Evolutionary conservation across 2,329 filamentous ascomycete species (phyloP).

Genomic region (Ophiostoma pallidulum): DNA sequence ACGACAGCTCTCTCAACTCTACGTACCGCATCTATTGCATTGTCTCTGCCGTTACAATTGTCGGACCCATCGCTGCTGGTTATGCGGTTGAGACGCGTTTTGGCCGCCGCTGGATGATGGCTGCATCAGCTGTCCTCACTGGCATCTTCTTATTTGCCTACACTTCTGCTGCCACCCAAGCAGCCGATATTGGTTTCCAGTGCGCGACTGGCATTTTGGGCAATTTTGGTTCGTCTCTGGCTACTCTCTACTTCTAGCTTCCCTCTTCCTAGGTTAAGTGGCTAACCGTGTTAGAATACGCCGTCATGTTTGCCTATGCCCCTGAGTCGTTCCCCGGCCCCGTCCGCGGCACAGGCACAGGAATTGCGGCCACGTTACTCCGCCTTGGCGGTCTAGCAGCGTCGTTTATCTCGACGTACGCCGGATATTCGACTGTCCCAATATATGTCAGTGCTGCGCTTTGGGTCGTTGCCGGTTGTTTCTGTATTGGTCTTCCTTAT

Average conservation of each 20-base stretch:
- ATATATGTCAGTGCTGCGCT: slow-evolving; percentile 65
- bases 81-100: slow-evolving; percentile 56
- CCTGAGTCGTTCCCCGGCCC: slow-evolving; percentile 72
- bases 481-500: slow-evolving; percentile 13
- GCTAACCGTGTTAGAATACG: slow-evolving; percentile 41
- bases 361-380: slow-evolving; percentile 63
- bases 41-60: slow-evolving; percentile 11
- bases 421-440: slow-evolving; percentile 9
- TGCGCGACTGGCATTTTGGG: slow-evolving; percentile 44
- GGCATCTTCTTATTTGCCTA: slow-evolving; percentile 64
- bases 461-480: slow-evolving; percentile 58
- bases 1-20: slow-evolving; percentile 62
- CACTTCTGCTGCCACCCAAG: slow-evolving; percentile 55
- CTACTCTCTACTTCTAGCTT: slow-evolving; percentile 63
- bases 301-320: slow-evolving; percentile 67
- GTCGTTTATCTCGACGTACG: slow-evolving; percentile 14
- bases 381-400: slow-evolving; percentile 17
- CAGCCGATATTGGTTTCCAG: slow-evolving; percentile 63
- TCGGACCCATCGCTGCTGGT: slow-evolving; percentile 57
- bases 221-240: slow-evolving; percentile 25
- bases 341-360: slow-evolving; percentile 70
- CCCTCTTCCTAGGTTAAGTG: slow-evolving; percentile 38
- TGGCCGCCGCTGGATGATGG: slow-evolving; percentile 64
- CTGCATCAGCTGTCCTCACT: slow-evolving; percentile 54
- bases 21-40: slow-evolving; percentile 51